phyloP scores from a whole-genome alignment of 345 rosid genomes.

The Aquilaria malaccensis region DNA sequence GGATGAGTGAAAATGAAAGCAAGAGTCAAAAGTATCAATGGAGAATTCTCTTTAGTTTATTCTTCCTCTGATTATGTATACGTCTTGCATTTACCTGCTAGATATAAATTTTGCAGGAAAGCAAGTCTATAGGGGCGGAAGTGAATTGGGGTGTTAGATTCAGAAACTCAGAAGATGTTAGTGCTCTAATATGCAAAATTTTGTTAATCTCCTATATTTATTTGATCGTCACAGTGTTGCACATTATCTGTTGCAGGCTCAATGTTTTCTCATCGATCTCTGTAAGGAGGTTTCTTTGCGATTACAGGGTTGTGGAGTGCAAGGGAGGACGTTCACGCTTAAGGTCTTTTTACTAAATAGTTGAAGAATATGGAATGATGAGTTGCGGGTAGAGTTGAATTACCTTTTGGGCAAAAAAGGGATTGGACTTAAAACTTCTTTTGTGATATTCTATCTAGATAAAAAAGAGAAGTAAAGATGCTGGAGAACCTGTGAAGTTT shows the following conservation, averaged over 20 bases:
- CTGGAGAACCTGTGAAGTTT: constrained; percentile 76
- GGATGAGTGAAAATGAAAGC: no score
- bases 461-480: constrained; percentile 74
- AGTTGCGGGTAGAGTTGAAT: constrained; percentile 4
- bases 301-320: constrained; percentile 74
- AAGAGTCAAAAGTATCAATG: no score
- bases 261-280: constrained; percentile 58
- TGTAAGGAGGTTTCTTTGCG: constrained; percentile 92
- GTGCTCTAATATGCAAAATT: constrained; percentile 25
- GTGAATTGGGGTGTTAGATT: constrained; percentile 98
- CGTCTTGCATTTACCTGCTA: neutral
- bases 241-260: constrained; percentile 41
- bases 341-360: constrained; percentile 38
- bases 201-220: constrained; percentile 5
- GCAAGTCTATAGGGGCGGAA: constrained; percentile 91
- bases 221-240: constrained; percentile 11
- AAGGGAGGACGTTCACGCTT: constrained; percentile 81
- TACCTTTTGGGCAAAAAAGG: neutral
- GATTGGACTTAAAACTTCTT: constrained; percentile 1
- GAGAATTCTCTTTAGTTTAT: neutral
- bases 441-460: constrained; percentile 36
- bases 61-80: constrained; percentile 1
- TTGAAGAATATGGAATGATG: constrained; percentile 1
- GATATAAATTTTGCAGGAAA: constrained; percentile 49
- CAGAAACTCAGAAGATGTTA: constrained; percentile 64